Base-by-base conservation (phyloP, 192 early-diverging fungal genomes). In the Coemansia sp. region DNA sequence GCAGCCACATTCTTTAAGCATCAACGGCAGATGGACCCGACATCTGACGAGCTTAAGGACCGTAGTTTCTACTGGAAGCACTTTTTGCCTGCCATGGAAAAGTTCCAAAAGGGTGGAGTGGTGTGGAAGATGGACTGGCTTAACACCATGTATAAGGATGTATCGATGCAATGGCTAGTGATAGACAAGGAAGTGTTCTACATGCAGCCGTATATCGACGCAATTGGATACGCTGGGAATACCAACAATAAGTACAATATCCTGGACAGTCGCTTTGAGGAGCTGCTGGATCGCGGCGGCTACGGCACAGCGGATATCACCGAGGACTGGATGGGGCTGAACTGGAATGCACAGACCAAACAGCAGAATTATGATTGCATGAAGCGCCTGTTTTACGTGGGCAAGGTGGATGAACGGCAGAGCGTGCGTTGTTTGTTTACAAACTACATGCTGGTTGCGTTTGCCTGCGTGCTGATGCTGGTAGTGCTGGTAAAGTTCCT, bases 401-500 rank as follows among this genome's bases (percentile, higher is more conserved):
- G 94, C 58, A 64, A 77, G 44, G 52, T 96, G 26, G 95, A 98
- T 71, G 86, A 86, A 21, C 87, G 94, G 27, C 73, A 88, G 49
- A 82, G 85, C 23, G 71, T 91, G 50, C 73, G 82, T 53, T 97
- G 95, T 67, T 82, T 82, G 54, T 88, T 94, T 65, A 89, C 91
- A 28, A 93, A 93, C 77, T 96, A 94, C 67, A 84, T 97, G 62
- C 75, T 97, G 50, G 79, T 96, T 49, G 88, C 87, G 2, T 89
- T 90, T 58, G 88, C 92, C 0, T 64, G 84, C 9, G 54, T 97
- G 23, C 74, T 97, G 65, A 88, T 89, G 18, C 58, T 86, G 28
- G 91, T 97, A 21, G 91, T 98, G 32, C 60, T 86, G 27, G 84
- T 89, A 57, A 91, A 92, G 73, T 93, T 93, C 79, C 69, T 92